Conservation (phyloP, 2,329 filamentous ascomycete species). For the Aspergillus pseudoglaucus region DNA sequence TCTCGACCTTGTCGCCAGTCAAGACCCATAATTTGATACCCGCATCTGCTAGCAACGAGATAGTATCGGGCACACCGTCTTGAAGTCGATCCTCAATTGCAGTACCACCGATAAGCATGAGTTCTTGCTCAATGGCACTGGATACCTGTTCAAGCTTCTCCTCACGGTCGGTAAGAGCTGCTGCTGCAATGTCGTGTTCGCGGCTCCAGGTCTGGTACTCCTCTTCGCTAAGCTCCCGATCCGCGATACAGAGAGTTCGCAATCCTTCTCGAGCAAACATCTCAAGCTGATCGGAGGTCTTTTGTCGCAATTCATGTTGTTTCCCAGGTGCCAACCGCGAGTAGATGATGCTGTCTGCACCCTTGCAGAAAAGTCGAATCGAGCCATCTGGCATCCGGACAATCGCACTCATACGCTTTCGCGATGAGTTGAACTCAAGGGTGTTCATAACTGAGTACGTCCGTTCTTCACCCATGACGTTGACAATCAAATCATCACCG, state of each 20-base stretch:
- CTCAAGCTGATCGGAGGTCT: conserved; percentile 89
- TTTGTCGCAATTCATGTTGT: conserved; percentile 73
- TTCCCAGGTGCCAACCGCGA: conserved; percentile 78
- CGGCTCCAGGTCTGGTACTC: conserved; percentile 81
- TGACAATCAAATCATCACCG: conserved; percentile 74
- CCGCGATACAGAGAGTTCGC: conserved; percentile 87
- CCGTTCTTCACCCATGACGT: conserved; percentile 77
- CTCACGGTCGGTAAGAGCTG: conserved; percentile 77
- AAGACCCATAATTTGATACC: conserved; percentile 99
- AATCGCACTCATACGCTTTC: conserved; percentile 97
- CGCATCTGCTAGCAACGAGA: conserved; percentile 79
- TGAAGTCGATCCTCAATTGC: conserved; percentile 96
- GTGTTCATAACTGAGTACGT: conserved; percentile 87
- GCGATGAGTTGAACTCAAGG: conserved; percentile 92
- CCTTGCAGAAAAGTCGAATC: conserved; percentile 93
- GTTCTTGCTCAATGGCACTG: conserved; percentile 82
- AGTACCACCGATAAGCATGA: conserved; percentile 83
- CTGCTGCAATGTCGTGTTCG: conserved; percentile 79
- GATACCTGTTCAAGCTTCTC: conserved; percentile 87
- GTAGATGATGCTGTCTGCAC: conserved; percentile 95
- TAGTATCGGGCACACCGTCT: conserved; percentile 94
- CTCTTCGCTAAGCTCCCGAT: conserved; percentile 70
- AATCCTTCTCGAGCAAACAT: conserved; percentile 95
- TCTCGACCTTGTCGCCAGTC: conserved; percentile 97
- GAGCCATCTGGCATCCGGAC: conserved; percentile 86